A percentile compares a stretch with the other conserved stretches of the same genome.
These are phyloP conservation scores for Cyclostephanos invisitatus DNA, from an alignment of 108 stramenopile genomes.

Conservation along the genomic window DNA sequence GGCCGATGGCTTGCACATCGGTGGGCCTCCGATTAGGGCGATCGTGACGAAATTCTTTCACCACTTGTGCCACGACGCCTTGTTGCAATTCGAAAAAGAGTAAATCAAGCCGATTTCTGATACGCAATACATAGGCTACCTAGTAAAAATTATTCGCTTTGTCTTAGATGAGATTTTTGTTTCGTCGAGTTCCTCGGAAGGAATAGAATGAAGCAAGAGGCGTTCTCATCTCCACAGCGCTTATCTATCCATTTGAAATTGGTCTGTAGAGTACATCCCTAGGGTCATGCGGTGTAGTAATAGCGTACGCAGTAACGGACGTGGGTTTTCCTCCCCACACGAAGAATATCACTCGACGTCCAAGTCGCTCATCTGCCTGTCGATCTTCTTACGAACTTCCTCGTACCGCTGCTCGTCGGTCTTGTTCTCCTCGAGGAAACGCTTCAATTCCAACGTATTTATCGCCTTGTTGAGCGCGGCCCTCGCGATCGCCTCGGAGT, in stretches of 20 bases:
- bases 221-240: too few species aligned
- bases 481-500: constrained; percentile 64
- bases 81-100: background rate
- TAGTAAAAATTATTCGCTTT: too few species aligned
- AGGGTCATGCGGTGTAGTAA: too few species aligned
- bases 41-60: constrained; percentile 56
- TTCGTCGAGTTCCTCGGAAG: too few species aligned
- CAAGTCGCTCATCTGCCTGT: constrained; percentile 1
- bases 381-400: constrained; percentile 4
- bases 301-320: background rate
- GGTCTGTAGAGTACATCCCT: too few species aligned
- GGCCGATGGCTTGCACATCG: constrained; percentile 45
- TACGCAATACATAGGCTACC: too few species aligned
- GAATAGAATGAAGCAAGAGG: too few species aligned
- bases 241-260: too few species aligned
- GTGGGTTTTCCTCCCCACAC: too few species aligned
- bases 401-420: constrained; percentile 2
- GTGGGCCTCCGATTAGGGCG: constrained; percentile 42
- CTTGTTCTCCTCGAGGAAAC: constrained; percentile 40
- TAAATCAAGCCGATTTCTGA: background rate
- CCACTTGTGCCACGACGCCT: constrained; percentile 31
- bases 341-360: constrained; percentile 1
- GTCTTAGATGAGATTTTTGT: too few species aligned
- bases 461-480: constrained; percentile 67
- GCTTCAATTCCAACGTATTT: constrained; percentile 60